Evolutionary conservation across 2,329 filamentous ascomycete species (phyloP), one percentile per base, ranked within the genome.

Genomic region (Alternaria arborescens): DNA sequence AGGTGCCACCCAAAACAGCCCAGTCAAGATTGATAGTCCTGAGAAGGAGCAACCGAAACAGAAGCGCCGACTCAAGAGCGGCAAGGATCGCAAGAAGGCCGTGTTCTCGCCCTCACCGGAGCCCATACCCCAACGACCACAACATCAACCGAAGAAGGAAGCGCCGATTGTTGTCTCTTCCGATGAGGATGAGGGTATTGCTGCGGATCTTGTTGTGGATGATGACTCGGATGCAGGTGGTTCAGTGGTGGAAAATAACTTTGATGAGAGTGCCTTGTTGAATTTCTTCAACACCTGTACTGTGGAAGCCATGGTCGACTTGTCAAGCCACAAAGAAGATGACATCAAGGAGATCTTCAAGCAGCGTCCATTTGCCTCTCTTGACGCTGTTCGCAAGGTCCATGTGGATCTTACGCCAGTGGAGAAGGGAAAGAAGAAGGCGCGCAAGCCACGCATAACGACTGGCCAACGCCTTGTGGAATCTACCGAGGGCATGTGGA

Each of bases 211-310:
- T 11, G 77, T 60, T 20, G 16, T 77, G 16, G 76, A 78, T 34
- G 81, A 77, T 34, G 81, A 84, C 18, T 82, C 83, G 1, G 82
- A 83, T 12, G 78, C 78, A 14, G 81, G 82, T 3, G 54, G 42
- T 5, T 66, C 62, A 26, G 70, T 62, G 7, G 65, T 60, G 14
- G 73, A 78, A 10, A 70, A 65, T 26, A 61, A 51, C 18, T 68
- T 75, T 30, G 75, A 87, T 41, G 83, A 87, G 30, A 72, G 72
- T 5, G 85, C 85, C 56, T 86, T 97, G 7, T 82, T 98, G 28
- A 85, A 88, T 8, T 96, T 93, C 71, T 89, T 99, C 78, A 98
- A 98, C 73, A 88, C 84, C 0, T 95, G 92, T 75, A 87, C 88
- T 5, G 81, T 87, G 10, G 86, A 89, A 36, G 92, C 94, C 58